Evolutionary conservation across 352 stramenopile species (phyloP).

Genomic region (Nothophytophthora sp.): DNA sequence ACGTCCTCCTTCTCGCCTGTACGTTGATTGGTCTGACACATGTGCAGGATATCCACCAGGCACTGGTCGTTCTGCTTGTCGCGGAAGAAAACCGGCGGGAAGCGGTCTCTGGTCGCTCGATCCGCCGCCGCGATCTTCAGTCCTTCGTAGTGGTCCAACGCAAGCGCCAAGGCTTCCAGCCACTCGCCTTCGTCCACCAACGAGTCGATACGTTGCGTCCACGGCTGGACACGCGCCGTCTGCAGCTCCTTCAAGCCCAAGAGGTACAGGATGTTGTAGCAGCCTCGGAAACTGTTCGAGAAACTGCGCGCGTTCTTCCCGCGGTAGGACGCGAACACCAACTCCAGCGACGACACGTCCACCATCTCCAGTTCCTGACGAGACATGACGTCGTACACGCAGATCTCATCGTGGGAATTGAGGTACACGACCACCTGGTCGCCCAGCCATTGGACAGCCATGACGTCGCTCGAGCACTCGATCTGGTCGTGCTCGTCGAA

Average conservation of each 20-base stretch:
- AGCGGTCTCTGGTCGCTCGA: conserved; percentile 80
- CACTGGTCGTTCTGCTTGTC: conserved; percentile 90
- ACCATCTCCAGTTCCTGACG: conserved; percentile 95
- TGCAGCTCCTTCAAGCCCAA: conserved; percentile 94
- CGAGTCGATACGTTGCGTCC: conserved; percentile 92
- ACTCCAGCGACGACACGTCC: conserved; percentile 92
- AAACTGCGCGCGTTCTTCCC: conserved; percentile 83
- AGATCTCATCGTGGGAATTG: conserved; percentile 95
- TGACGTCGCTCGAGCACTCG: conserved; percentile 84
- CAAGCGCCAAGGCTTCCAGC: conserved; percentile 96
- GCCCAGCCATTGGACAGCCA: conserved; percentile 96
- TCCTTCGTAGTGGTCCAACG: conserved; percentile 95
- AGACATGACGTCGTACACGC: conserved; percentile 96
- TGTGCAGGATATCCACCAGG: conserved; percentile 89
- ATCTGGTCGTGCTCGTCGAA: conserved; percentile 96
- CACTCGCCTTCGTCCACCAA: conserved; percentile 96
- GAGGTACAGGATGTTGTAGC: conserved; percentile 93
- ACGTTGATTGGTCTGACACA: conserved; percentile 89
- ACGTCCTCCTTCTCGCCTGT: conserved; percentile 89
- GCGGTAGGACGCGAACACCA: conserved; percentile 94
- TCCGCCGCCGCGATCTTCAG: conserved; percentile 81
- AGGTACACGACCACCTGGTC: conserved; percentile 95
- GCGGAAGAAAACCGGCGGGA: conserved; percentile 88
- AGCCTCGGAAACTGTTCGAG: conserved; percentile 91
- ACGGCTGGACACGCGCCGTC: conserved; percentile 90